Evolutionary conservation across 2,329 filamentous ascomycete species (phyloP).

Genomic region (Verticillium tricorpus): DNA sequence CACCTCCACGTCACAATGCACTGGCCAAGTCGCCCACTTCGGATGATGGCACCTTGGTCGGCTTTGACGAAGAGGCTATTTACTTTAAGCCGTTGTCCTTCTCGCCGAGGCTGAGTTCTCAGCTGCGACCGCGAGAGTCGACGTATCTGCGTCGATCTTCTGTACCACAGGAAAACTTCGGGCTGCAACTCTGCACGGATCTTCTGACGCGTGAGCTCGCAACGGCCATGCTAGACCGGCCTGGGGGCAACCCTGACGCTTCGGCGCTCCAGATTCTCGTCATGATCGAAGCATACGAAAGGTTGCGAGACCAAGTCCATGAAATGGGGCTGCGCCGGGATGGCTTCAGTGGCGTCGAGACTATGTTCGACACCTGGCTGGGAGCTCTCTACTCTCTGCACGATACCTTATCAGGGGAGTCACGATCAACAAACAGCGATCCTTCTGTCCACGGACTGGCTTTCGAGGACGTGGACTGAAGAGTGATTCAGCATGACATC

Average conservation of each 20-base stretch:
- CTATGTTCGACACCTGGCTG: slow-evolving; percentile 48
- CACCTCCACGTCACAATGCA: background rate
- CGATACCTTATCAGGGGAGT: slow-evolving; percentile 26
- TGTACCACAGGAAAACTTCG: slow-evolving; percentile 26
- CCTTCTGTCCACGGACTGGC: background rate
- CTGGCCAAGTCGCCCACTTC: slow-evolving; percentile 29
- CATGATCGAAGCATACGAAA: slow-evolving; percentile 57
- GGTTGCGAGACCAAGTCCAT: slow-evolving; percentile 40
- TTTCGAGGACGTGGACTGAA: background rate
- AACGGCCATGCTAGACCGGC: slow-evolving; percentile 28
- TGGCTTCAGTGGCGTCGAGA: slow-evolving; percentile 26
- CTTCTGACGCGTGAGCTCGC: slow-evolving; percentile 46
- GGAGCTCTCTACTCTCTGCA: slow-evolving; percentile 43
- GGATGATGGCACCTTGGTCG: slow-evolving; percentile 41
- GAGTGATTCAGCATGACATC: background rate
- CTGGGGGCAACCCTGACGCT: slow-evolving; percentile 23
- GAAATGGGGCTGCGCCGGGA: slow-evolving; percentile 21
- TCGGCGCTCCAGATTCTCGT: slow-evolving; percentile 48
- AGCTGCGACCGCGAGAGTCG: slow-evolving; percentile 16
- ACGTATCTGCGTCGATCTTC: slow-evolving; percentile 1
- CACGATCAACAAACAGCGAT: background rate
- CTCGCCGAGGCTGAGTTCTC: slow-evolving; percentile 27
- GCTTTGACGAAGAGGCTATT: slow-evolving; percentile 40
- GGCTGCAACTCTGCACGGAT: slow-evolving; percentile 46
- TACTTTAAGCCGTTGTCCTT: slow-evolving; percentile 42